Base-by-base conservation (phyloP, 164 flowering plant genomes). In the Buxus sempervirens region DNA sequence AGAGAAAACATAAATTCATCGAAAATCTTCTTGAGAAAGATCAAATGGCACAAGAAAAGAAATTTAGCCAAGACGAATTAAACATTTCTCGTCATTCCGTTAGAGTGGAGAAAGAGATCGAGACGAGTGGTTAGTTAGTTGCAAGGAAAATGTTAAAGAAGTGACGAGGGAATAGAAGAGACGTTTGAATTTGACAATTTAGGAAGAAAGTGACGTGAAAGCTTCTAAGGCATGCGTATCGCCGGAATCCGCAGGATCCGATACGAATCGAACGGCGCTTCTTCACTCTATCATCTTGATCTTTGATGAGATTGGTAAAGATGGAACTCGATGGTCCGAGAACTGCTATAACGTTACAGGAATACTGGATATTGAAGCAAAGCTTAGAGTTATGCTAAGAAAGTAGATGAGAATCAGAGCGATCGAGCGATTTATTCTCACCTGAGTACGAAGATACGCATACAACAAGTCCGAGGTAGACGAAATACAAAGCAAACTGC, bases 401-500 rank as follows among this genome's bases (percentile, higher is more conserved):
- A 45, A 63, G 36, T 15, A 20, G 14, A 25, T 53, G 61, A 21
- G 49, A 58, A 27, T 27, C 23, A 27, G 66, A 23, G 49, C 20
- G 53, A 19, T 58, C 62, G 22, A 54, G 57, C 9, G 8, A 24
- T 42, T 8, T 21, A 14, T 6, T 18, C 76, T 64, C 65, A 95
- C 98, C 98, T 57, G 97, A 96, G 59, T 93, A 95, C 5, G 97
- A 92, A 2, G 97, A 92, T 22, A 84, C 58, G 84, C 98, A 92
- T 4, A 96, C 98, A 12, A 96, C 76, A 36, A 96, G 79, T 16
- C 98, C 98, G 38, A 96, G 91, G 64, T 90, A 96, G 62, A 96
- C 91, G 63, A 93, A 96, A 70, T 89, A 92, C 73, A 95, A 80
- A 55, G 99, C 88, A 73, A 92, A 95, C 98, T 95, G 94, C 92